phyloP scores from a whole-genome alignment of 1,139 yeast species.

The Pichia sp. region DNA sequence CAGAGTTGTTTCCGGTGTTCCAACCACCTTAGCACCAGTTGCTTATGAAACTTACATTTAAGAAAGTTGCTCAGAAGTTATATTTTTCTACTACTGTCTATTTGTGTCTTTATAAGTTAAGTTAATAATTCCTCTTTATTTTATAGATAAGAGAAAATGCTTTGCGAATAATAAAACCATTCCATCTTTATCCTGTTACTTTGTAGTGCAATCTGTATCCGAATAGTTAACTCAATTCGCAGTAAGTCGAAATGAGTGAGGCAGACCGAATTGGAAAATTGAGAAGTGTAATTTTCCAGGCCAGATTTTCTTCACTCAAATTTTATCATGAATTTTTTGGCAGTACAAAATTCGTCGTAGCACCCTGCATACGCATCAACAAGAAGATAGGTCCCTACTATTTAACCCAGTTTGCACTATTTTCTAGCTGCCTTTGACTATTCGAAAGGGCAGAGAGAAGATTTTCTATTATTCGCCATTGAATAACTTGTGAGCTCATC shows the following conservation, averaged over 20 bases:
- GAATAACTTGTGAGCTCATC: background rate
- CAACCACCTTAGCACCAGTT: slow-evolving; percentile 98
- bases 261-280: background rate
- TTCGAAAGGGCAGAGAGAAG: background rate
- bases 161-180: slow-evolving; percentile 7
- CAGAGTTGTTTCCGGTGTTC: slow-evolving; percentile 71
- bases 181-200: background rate
- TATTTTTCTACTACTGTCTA: background rate
- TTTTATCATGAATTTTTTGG: background rate
- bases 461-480: background rate
- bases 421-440: background rate
- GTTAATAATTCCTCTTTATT: slow-evolving; percentile 10
- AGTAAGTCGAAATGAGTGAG: background rate
- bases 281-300: background rate
- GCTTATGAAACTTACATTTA: slow-evolving; percentile 99
- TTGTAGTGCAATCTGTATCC: background rate
- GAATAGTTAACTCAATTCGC: background rate
- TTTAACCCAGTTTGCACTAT: background rate
- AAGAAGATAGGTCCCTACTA: background rate
- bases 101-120: slow-evolving; percentile 14
- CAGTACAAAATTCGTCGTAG: background rate
- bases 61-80: slow-evolving; percentile 28
- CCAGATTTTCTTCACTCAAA: background rate
- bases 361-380: background rate
- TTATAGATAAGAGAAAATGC: slow-evolving; percentile 11